Base-by-base conservation (phyloP, 2,329 filamentous ascomycete species). In the Chrysosphaeria jannelii region DNA sequence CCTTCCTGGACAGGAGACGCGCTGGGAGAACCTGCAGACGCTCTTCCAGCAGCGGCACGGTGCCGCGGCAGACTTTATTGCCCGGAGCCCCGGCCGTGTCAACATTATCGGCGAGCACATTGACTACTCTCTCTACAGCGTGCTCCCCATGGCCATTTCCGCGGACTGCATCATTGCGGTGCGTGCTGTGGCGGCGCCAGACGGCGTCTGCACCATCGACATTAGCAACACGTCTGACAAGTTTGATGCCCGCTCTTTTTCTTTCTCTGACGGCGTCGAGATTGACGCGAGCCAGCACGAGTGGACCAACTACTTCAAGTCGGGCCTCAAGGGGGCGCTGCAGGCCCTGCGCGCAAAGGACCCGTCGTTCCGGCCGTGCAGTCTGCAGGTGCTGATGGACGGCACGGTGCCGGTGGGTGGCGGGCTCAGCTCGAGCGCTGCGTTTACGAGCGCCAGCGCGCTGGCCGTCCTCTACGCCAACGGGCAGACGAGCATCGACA, bases 41-140 rank as follows among this genome's bases (percentile, higher is more conserved):
- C 55, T 56, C 33, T 93, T 93, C 46, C 50, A 65, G 33, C 45
- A 56, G 27, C 49, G 47, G 20, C 89, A 81, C 45, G 66, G 63
- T 34, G 54, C 61, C 24, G 48, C 54, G 10, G 65, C 79, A 19
- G 57, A 71, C 28, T 91, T 90, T 37, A 63, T 93, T 11, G 62
- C 81, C 7, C 67, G 85, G 31, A 90, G 79, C 26, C 85, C 85
- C 1, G 85, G 85, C 29, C 63, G 85, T 33, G 85, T 97, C 33
- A 93, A 93, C 50, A 85, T 97, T 39, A 91, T 97, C 40, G 85
- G 85, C 43, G 85, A 97, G 55, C 85, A 97, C 50, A 90, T 97
- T 38, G 85, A 97, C 50, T 97, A 97, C 50, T 90, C 76, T 9
- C 61, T 97, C 11, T 97, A 93, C 51, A 68, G 85, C 35, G 79